phyloP scores from a whole-genome alignment of 2,329 filamentous ascomycete species.

The Hypomyces perniciosus region DNA sequence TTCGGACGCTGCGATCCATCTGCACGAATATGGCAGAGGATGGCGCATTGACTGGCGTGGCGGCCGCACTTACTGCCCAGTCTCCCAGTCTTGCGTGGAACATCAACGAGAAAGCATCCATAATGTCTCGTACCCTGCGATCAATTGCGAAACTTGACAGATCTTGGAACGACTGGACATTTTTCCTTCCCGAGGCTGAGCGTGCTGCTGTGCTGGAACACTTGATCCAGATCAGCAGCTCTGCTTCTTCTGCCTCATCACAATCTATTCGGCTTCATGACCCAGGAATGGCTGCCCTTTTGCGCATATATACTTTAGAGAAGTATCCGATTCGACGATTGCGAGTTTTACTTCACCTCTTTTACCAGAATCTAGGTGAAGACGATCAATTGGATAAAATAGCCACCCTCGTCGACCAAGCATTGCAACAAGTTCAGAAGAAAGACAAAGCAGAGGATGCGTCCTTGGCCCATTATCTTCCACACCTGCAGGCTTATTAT shows the following conservation, averaged over 20 bases:
- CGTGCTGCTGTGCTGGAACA: conserved; percentile 56
- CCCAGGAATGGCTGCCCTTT: conserved; percentile 39
- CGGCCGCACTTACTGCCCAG: conserved; percentile 39
- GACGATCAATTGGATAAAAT: conserved; percentile 35
- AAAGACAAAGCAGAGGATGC: conserved; percentile 40
- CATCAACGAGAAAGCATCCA: conserved; percentile 41
- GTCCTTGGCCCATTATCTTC: conserved; percentile 38
- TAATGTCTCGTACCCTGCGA: conserved; percentile 53
- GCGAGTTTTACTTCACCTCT: conserved; percentile 44
- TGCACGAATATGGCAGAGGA: conserved; percentile 55
- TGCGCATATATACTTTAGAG: conserved; percentile 45
- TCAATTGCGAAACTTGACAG: conserved; percentile 54
- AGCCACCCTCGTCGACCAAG: conserved; percentile 32
- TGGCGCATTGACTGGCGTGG: conserved; percentile 50
- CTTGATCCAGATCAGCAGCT: conserved; percentile 46
- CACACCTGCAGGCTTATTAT: conserved; percentile 43
- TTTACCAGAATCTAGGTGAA: conserved; percentile 43
- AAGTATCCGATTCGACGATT: conserved; percentile 48
- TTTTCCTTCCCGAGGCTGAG: conserved; percentile 44
- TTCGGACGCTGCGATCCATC: conserved; percentile 54
- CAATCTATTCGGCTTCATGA: conserved; percentile 38
- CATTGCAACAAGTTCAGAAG: conserved; percentile 29
- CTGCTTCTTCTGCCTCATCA: conserved; percentile 29
- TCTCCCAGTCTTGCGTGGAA: conserved; percentile 50
- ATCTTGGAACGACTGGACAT: conserved; percentile 52